Percentiles rank a stretch among this genome's conserved stretches.
Conservation (phyloP, 768 basidiomycete species). For the Lentinus brumalis region DNA sequence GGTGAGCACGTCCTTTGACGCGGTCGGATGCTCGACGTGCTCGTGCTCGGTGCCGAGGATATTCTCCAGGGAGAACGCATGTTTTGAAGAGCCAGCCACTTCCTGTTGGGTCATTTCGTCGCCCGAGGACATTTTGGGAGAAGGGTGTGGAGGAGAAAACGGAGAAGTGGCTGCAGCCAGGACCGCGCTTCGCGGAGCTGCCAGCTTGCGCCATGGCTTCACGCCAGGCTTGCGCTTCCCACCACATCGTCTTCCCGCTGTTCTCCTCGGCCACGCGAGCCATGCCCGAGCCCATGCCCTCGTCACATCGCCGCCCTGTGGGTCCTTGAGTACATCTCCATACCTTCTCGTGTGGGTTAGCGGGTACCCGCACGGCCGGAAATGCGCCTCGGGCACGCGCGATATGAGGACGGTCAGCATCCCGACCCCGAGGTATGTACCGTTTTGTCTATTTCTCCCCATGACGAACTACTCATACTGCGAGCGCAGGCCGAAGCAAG, state of each 20-base stretch:
- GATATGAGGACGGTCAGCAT: no score
- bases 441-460: neutral
- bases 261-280: neutral
- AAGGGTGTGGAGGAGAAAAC: conserved; percentile 4
- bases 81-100: neutral
- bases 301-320: neutral
- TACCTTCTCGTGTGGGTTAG: no score
- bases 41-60: conserved; percentile 70
- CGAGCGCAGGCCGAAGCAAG: neutral
- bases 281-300: neutral
- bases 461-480: neutral
- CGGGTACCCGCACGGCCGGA: no score
- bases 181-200: neutral
- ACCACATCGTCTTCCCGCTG: neutral
- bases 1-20: conserved; percentile 33
- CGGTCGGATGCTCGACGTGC: conserved; percentile 56
- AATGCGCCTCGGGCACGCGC: no score
- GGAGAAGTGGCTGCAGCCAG: conserved; percentile 4
- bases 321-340: no score
- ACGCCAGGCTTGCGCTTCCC: neutral
- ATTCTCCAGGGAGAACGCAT: conserved; percentile 61
- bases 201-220: neutral
- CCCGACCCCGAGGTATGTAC: no score
- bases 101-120: conserved; percentile 3
- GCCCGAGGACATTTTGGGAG: conserved; percentile 14